Evolutionary conservation across 257 asterid species (phyloP).

Genomic region (Coffea canephora): DNA sequence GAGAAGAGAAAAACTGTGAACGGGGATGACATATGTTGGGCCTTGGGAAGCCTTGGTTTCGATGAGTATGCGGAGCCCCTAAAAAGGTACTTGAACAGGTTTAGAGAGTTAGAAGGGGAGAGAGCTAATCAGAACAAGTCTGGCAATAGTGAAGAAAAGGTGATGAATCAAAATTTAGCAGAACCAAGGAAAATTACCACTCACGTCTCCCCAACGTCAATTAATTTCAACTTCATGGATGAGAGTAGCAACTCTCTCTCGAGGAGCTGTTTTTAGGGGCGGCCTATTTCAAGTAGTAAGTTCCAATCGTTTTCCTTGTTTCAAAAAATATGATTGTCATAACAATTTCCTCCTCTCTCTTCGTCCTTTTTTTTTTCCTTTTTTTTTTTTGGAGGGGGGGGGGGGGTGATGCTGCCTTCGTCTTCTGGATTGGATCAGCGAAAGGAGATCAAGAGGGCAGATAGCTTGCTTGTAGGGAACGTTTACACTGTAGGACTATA

Average conservation of each 20-base stretch:
- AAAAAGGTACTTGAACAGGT: conserved; percentile 24
- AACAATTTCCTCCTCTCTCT: background rate
- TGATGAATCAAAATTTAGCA: conserved; percentile 1
- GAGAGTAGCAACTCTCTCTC: conserved; percentile 11
- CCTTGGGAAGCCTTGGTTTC: conserved; percentile 27
- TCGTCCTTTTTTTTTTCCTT: no score
- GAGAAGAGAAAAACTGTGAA: conserved; percentile 32
- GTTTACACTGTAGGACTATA: background rate
- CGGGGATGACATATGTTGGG: conserved; percentile 34
- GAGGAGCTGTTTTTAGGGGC: conserved; percentile 5
- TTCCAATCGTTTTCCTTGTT: background rate
- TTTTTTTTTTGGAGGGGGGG: no score
- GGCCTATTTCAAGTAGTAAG: conserved; percentile 4
- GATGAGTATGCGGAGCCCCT: conserved; percentile 25
- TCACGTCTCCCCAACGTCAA: background rate
- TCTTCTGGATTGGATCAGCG: background rate
- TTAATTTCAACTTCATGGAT: conserved; percentile 16
- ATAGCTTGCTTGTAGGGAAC: no score
- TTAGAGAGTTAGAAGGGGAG: conserved; percentile 30
- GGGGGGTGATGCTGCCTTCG: background rate
- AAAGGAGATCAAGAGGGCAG: background rate
- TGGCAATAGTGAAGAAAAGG: conserved; percentile 3
- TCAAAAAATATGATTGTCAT: background rate
- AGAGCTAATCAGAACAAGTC: conserved; percentile 14
- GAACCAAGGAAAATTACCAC: conserved; percentile 6